Evolutionary conservation across 2,329 filamentous ascomycete species (phyloP), one percentile per base, ranked within the genome.

Genomic region (Aspergillus quadricinctus): DNA sequence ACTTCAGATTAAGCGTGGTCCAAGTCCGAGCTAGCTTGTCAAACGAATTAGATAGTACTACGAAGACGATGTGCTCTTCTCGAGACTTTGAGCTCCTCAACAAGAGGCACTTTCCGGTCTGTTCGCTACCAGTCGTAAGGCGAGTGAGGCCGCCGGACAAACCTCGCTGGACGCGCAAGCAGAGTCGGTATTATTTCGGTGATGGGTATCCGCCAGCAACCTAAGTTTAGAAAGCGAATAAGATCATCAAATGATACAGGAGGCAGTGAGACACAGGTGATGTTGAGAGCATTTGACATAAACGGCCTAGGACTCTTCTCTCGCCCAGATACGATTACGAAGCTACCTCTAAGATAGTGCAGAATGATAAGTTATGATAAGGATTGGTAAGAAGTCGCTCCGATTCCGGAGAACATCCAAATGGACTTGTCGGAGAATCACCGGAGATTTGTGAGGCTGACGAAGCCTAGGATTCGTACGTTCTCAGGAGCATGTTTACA

Each of bases 321-420:
- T 37, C 31, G 5, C 6, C 31, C 5, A 6, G 17, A 37, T 17
- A n/a, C 5, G 31, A 6, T n/a, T 17, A 37, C 31, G 31, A 37
- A 37, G 31, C 31, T 17, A 17, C 14, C 31, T 17, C 14, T 35
- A 17, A 17, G 31, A 37, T 37, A 37, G 29, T 31, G 29, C 29
- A 17, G 3, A 7, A 37, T 6, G 14, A 37, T 37, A n/a, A n/a
- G n/a, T n/a, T n/a, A 35, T 46, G 55, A 56, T 53, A 56, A 46
- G 50, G 17, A 50, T 29, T 46, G 5, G 14, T 37, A 37, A 37
- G 31, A 17, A 17, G 14, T 37, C 35, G n/a, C 40, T 57, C 55
- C 55, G 55, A 53, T 50, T 11, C 29, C 55, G 55, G 55, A 57
- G 46, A 35, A 35, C 41, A 46, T 27, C 17, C 40, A 21, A 25